Evolutionary conservation across 2,329 filamentous ascomycete species (phyloP).

Genomic region (Alternaria rosae): DNA sequence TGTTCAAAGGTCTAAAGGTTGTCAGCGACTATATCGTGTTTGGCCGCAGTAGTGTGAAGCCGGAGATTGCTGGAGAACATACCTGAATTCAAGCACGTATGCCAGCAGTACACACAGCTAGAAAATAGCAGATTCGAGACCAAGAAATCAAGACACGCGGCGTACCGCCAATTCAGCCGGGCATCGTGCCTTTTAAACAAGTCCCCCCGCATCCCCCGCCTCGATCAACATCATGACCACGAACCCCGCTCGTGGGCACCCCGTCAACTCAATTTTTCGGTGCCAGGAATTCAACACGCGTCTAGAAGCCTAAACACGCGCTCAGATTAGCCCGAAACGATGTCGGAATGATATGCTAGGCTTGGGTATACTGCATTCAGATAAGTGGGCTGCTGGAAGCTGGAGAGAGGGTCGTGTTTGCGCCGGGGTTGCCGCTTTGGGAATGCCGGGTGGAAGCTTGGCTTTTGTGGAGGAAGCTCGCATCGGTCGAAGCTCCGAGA

Average conservation of each 20-base stretch:
- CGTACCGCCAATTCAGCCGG: constrained; percentile 14
- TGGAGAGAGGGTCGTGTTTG: constrained; percentile 11
- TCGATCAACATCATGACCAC: constrained; percentile 21
- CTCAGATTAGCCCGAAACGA: constrained; percentile 10
- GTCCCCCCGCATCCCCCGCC: constrained; percentile 35
- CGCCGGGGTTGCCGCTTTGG: constrained; percentile 31
- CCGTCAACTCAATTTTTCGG: background rate
- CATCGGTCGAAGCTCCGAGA: constrained; percentile 25
- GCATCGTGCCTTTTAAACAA: constrained; percentile 27
- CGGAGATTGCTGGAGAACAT: background rate
- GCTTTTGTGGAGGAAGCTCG: constrained; percentile 11
- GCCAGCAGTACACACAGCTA: background rate
- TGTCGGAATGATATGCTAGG: background rate
- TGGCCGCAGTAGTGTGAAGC: background rate
- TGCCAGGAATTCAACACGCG: background rate
- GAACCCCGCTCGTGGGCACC: constrained; percentile 14
- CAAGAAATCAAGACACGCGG: background rate
- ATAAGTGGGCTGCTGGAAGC: background rate
- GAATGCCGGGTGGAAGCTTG: constrained; percentile 19
- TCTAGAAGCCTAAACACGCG: background rate
- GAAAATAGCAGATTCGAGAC: too few species aligned
- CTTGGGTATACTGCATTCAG: constrained; percentile 30
- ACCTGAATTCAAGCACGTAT: background rate
- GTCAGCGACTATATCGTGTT: background rate
- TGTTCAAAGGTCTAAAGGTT: background rate